These are phyloP conservation scores for Saccharomyces mikatae DNA, from an alignment of 805 yeast species.

Conservation along the genomic window DNA sequence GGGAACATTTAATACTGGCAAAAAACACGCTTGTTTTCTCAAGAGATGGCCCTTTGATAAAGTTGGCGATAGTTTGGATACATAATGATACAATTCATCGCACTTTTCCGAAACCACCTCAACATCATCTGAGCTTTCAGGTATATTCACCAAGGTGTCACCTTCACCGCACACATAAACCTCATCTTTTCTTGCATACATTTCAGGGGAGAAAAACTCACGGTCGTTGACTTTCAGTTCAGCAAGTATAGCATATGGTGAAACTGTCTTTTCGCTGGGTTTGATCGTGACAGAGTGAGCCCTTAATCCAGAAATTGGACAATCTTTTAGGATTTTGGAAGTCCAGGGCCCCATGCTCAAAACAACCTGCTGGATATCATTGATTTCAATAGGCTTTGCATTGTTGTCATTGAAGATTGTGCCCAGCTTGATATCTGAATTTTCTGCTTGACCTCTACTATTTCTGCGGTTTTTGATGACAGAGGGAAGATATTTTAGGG, in stretches of 20 bases:
- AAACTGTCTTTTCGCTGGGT: slow-evolving; percentile 64
- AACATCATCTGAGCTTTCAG: slow-evolving; percentile 90
- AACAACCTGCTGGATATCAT: slow-evolving; percentile 64
- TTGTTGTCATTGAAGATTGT: slow-evolving; percentile 5
- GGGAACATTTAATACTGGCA: slow-evolving; percentile 91
- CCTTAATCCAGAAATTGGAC: slow-evolving; percentile 88
- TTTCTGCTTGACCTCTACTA: slow-evolving; percentile 1
- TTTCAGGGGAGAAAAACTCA: slow-evolving; percentile 80
- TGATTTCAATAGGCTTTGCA: slow-evolving; percentile 38
- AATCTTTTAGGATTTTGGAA: slow-evolving; percentile 76
- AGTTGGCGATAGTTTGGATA: slow-evolving; percentile 64
- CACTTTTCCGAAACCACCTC: slow-evolving; percentile 81
- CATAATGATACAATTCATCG: slow-evolving; percentile 76
- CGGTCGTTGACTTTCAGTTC: slow-evolving; percentile 67
- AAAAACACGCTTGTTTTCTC: slow-evolving; percentile 86
- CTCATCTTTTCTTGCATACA: slow-evolving; percentile 91
- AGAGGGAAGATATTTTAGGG: slow-evolving; percentile 52
- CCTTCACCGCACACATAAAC: slow-evolving; percentile 97
- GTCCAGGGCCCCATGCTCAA: slow-evolving; percentile 97
- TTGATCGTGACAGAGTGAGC: slow-evolving; percentile 92
- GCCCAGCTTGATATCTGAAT: not conserved
- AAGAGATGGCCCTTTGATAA: slow-evolving; percentile 66
- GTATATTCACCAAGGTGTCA: slow-evolving; percentile 80
- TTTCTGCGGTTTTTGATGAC: slow-evolving; percentile 5
- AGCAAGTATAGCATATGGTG: slow-evolving; percentile 90